A percentile compares a stretch with the other conserved stretches of the same genome.
Evolutionary conservation across 202 grass and related monocot genomes (phyloP).

Genomic region (Alloteropsis angusta): DNA sequence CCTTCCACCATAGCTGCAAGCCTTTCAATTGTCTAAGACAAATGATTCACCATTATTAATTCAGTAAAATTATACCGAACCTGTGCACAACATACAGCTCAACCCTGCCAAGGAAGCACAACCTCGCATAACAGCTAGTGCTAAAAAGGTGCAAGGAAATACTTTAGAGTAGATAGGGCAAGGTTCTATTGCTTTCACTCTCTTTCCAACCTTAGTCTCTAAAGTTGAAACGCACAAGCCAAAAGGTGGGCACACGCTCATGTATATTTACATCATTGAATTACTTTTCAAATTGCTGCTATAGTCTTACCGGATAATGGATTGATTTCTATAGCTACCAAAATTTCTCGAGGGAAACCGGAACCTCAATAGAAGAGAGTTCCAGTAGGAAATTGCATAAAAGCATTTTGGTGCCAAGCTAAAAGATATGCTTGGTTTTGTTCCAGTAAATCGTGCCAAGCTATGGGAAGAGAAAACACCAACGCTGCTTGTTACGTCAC

Average conservation of each 20-base stretch:
- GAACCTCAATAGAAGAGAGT: not conserved
- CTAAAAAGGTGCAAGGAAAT: not conserved
- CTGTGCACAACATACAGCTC: not conserved
- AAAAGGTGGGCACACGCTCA: not conserved
- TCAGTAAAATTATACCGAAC: not conserved
- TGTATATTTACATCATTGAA: not conserved
- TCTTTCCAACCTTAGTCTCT: not conserved
- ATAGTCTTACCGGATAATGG: not conserved
- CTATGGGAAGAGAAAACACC: not conserved
- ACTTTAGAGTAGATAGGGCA: not conserved
- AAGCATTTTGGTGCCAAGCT: not conserved
- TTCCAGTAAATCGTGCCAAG: not conserved
- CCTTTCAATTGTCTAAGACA: conserved; percentile 59
- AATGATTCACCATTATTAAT: not conserved
- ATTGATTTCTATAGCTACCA: not conserved
- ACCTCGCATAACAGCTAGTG: not conserved
- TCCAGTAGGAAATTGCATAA: not conserved
- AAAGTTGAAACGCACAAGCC: not conserved
- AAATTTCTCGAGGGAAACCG: not conserved
- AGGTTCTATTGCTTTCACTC: not conserved
- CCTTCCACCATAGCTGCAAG: conserved; percentile 68
- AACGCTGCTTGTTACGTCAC: not conserved
- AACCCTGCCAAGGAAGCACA: not conserved
- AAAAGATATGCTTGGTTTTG: not conserved
- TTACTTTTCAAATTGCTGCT: not conserved